Base-by-base conservation (phyloP, 2,329 filamentous ascomycete species). In the Pyricularia sp. region DNA sequence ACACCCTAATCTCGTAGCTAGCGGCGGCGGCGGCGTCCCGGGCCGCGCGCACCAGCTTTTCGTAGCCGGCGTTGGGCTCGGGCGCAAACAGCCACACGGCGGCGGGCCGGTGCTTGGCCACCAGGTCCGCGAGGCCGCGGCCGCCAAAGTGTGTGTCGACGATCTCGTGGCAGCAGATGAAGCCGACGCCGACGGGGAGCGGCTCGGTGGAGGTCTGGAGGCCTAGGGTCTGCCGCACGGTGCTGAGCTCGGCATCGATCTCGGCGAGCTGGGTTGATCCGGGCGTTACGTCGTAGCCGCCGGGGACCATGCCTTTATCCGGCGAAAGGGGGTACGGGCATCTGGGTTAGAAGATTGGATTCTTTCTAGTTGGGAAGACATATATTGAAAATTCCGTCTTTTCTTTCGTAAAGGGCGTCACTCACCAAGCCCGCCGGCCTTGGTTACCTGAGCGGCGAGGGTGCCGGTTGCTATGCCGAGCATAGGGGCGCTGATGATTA, bases 71-170 rank as follows among this genome's bases (percentile, higher is more conserved):
- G 20, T 81, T 75, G 5, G 80, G 78, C 36, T 80, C 77, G 1
- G 88, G 87, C 2, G 88, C 89, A 73, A 91, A 91, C 65, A 92
- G 82, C 89, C 89, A 92, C 10, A 89, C 80, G 0, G 87, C 88
- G 2, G 83, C 84, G 1, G 88, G 88, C 0, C 77, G 77, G 75
- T 88, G 83, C 70, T 80, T 78, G 28, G 74, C 74, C 23, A 92
- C 78, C 14, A 90, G 68, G 7, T 71, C 1, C 84, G 83, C 2
- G 87, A 75, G 1, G 81, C 79, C n/a, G 25, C 80, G 82, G 69
- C 76, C 70, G 30, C 72, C 70, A 71, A 85, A 85, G 67, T 77
- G 71, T 50, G 26, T 11, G 0, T 70, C n/a, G 1, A 79, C 73
- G 28, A 79, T 79, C 26, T 78, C 75, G 67, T 83, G 77, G 69